Evolutionary conservation across 139 green algal genomes (phyloP).

Genomic region (Tetraselmis striata): DNA sequence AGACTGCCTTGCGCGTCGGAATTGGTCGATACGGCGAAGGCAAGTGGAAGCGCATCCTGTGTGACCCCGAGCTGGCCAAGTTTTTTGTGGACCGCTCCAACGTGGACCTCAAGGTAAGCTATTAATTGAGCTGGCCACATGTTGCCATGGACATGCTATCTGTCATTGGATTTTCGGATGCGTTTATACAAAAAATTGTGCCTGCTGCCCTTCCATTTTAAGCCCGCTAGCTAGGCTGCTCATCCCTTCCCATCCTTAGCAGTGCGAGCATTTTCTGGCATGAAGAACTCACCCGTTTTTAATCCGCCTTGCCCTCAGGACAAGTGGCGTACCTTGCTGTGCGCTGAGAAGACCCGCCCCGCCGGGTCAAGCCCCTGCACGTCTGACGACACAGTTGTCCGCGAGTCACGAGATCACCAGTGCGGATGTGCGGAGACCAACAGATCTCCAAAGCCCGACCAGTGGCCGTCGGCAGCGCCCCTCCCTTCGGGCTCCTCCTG

Average conservation of each 20-base stretch:
- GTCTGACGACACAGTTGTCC: background rate
- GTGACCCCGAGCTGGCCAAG: slow-evolving; percentile 1
- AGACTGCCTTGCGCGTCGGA: background rate
- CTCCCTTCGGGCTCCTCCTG: too few species aligned
- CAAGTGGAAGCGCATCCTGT: slow-evolving; percentile 3
- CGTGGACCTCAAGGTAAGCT: slow-evolving; percentile 5
- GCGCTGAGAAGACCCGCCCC: background rate
- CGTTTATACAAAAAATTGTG: too few species aligned
- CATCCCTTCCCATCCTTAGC: too few species aligned
- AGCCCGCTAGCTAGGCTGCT: too few species aligned
- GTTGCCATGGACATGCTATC: too few species aligned
- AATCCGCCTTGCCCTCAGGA: background rate
- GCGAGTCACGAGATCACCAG: background rate
- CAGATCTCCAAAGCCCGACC: too few species aligned
- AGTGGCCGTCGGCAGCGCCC: too few species aligned
- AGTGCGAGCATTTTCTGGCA: too few species aligned
- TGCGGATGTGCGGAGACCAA: background rate
- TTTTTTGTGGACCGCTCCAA: background rate
- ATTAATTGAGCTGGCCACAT: too few species aligned
- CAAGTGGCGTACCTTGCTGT: background rate
- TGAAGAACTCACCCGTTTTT: too few species aligned
- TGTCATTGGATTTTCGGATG: too few species aligned
- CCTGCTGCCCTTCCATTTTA: too few species aligned
- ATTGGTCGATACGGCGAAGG: background rate
- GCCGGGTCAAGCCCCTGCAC: background rate